Conservation (phyloP, 2,329 filamentous ascomycete species). For the Nothophaeocryptopus gaeumannii region DNA sequence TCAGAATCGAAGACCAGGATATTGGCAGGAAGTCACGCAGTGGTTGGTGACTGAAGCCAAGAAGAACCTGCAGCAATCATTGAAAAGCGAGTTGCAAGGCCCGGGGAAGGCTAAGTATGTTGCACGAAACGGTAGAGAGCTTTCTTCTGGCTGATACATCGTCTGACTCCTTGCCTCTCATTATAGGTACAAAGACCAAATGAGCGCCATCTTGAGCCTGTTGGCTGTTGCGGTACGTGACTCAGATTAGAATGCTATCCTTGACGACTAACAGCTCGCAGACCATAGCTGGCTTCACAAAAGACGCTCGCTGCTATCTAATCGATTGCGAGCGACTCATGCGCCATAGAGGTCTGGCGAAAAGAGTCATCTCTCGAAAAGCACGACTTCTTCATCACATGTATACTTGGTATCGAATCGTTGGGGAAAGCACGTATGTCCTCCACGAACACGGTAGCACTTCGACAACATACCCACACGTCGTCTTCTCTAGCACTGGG, state of each 20-base stretch:
- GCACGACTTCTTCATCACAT: conserved; percentile 41
- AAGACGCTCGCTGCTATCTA: conserved; percentile 37
- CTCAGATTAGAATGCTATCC: neutral
- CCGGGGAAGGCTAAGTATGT: conserved; percentile 33
- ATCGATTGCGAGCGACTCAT: conserved; percentile 40
- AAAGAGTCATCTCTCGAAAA: conserved; percentile 38
- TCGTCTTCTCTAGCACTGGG: neutral
- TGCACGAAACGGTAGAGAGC: too few species aligned
- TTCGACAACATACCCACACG: too few species aligned
- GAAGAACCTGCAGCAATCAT: conserved; percentile 30
- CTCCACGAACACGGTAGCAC: conserved; percentile 24
- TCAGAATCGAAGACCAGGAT: neutral
- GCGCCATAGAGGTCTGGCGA: conserved; percentile 37
- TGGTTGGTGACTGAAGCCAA: conserved; percentile 15
- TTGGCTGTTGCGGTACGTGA: conserved; percentile 35
- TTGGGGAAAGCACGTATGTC: conserved; percentile 26
- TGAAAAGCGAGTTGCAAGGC: conserved; percentile 32
- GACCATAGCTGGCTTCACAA: conserved; percentile 23
- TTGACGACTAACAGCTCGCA: neutral
- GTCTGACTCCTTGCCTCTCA: too few species aligned
- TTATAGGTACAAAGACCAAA: conserved; percentile 36
- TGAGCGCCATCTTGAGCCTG: conserved; percentile 38
- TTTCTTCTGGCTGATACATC: too few species aligned
- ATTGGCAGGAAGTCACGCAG: neutral
- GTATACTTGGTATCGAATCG: conserved; percentile 39